A percentile compares a stretch with the other conserved stretches of the same genome.
phyloP scores from a whole-genome alignment of 140 eudicot genomes.

The Cichorium intybus region DNA sequence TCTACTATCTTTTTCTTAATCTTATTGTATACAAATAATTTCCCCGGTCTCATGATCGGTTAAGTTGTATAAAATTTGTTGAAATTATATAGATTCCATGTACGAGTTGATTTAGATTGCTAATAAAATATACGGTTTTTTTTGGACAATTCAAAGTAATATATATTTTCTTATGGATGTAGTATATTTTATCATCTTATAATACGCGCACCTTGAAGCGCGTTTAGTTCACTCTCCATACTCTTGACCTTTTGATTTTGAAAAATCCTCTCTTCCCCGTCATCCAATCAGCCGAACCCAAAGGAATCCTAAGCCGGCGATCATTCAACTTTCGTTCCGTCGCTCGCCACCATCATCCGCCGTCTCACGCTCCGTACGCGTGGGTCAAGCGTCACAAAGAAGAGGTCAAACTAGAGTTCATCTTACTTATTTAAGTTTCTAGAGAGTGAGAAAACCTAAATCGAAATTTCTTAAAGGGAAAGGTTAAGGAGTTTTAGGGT shows the following conservation, averaged over 20 bases:
- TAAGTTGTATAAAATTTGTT: neutral
- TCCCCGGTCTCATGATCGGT: neutral
- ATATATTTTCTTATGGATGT: neutral
- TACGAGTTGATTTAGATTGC: neutral
- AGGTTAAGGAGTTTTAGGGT: constrained; percentile 21
- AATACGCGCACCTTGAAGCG: constrained; percentile 15
- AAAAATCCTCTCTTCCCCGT: constrained; percentile 22
- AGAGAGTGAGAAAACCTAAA: constrained; percentile 19
- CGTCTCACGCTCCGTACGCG: constrained; percentile 16
- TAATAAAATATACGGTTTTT: neutral
- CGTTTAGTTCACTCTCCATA: constrained; percentile 6
- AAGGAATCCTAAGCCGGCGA: constrained; percentile 39
- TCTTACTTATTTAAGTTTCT: constrained; percentile 6
- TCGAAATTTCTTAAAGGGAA: constrained; percentile 12
- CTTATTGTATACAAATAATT: neutral
- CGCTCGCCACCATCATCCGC: constrained; percentile 22
- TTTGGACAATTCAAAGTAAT: too few relatives aligned
- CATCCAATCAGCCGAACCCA: constrained; percentile 11
- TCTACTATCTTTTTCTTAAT: neutral
- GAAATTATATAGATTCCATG: neutral
- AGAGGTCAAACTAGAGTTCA: constrained; percentile 7
- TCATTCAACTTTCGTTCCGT: constrained; percentile 23
- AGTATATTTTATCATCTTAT: neutral
- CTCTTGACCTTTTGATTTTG: constrained; percentile 13
- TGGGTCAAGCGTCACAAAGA: constrained; percentile 9